Conservation (phyloP, 495 filamentous ascomycete genomes). For the Aspergillus haitiensis region DNA sequence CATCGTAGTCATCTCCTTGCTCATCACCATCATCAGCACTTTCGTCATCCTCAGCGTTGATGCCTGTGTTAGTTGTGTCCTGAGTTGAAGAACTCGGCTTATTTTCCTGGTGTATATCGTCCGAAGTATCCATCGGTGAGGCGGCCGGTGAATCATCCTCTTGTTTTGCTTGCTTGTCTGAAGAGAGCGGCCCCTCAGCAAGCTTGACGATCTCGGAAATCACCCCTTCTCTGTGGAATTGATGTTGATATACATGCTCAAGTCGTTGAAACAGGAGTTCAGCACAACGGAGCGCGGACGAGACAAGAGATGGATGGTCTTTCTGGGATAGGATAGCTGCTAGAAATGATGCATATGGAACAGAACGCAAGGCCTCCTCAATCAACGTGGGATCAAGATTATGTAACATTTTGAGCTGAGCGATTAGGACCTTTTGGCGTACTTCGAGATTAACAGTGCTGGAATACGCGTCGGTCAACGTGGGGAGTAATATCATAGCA, state of each 20-base stretch:
- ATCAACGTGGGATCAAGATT: conserved; percentile 83
- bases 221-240: conserved; percentile 97
- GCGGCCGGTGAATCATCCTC: conserved; percentile 17
- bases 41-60: conserved; percentile 47
- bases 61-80: conserved; percentile 5
- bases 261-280: conserved; percentile 83
- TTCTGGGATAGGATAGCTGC: conserved; percentile 95
- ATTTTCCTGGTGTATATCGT: conserved; percentile 17
- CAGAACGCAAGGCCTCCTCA: conserved; percentile 80
- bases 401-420: conserved; percentile 98
- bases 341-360: conserved; percentile 96
- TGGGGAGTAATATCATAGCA: conserved; percentile 92
- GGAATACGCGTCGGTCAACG: conserved; percentile 93
- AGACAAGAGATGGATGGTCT: conserved; percentile 85
- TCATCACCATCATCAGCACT: conserved; percentile 54
- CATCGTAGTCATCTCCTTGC: conserved; percentile 54
- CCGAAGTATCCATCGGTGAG: conserved; percentile 27
- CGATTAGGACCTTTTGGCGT: conserved; percentile 92
- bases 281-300: conserved; percentile 80
- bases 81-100: conserved; percentile 2
- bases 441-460: conserved; percentile 98
- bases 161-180: conserved; percentile 26
- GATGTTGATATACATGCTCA: conserved; percentile 85
- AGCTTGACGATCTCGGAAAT: conserved; percentile 87
- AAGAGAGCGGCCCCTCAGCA: conserved; percentile 53